Conservation (phyloP, 78 protist genomes). For the Capsaspora owczarzaki region DNA sequence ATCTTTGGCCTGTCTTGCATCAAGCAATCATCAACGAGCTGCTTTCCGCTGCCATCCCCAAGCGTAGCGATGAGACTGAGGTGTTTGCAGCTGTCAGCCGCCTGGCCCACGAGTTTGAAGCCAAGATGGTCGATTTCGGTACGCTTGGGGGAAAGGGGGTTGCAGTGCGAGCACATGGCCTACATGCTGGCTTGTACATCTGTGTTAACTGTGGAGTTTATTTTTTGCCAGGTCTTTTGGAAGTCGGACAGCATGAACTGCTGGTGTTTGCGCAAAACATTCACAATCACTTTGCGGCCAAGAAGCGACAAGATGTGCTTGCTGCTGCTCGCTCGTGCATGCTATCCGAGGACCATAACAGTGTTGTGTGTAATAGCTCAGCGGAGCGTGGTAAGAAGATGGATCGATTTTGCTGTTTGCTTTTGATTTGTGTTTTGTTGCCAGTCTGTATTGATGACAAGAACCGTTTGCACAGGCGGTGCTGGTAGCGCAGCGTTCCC, state of each 20-base stretch:
- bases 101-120: not conserved
- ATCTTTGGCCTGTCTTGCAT: not conserved
- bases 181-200: not conserved
- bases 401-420: not conserved
- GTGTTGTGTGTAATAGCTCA: not conserved
- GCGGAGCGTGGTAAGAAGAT: not conserved
- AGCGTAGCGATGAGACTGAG: not conserved
- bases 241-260: not conserved
- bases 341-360: not conserved
- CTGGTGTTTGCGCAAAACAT: not conserved
- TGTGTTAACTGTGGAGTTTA: not conserved
- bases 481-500: too few relatives aligned
- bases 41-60: not conserved
- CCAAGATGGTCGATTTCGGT: not conserved
- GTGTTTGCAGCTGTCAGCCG: not conserved
- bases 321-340: not conserved
- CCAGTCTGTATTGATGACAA: too few relatives aligned
- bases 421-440: too few relatives aligned
- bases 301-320: constrained; percentile 3
- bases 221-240: not conserved
- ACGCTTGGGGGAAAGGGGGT: too few relatives aligned
- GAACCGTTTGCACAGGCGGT: too few relatives aligned
- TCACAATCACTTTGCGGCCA: not conserved
- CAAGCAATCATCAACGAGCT: not conserved
- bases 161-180: too few relatives aligned